Base-by-base conservation (phyloP, 2,329 filamentous ascomycete species). In the Diplodia intermedia region DNA sequence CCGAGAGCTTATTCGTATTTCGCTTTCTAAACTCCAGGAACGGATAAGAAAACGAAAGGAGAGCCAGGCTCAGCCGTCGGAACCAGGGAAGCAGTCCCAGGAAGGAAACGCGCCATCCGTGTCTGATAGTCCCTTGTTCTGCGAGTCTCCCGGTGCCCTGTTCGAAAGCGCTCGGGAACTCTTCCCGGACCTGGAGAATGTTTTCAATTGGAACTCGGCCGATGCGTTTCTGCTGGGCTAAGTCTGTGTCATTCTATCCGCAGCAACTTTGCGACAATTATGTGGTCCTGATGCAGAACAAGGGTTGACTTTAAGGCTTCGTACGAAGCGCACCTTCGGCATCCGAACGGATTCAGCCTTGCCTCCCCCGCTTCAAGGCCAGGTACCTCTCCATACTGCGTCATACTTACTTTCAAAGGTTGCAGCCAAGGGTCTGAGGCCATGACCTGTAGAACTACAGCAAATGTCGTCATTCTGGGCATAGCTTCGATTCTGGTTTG, bases 91-190 rank as follows among this genome's bases (percentile, higher is more conserved):
- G 9, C 50, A 47, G 29, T 15, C 23, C 5, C 62, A 40, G 6
- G 23, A 43, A 14, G 33, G 43, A 8, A 3, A 6, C 8, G 12
- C 18, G 14, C 15, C 26, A 15, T 15, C 50, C 2, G 20, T 11
- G 2, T 12, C 14, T 15, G 47, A 40, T 2, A 15, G 20, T 20
- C 8, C n/a, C 20, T 26, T 55, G 5, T 63, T 52, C 23, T 65
- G 50, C 50, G 62, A 40, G 20, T 65, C 62, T 23, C 62, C 62
- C 1, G 62, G 62, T 5, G 18, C 36, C 4, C 23, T 65, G 1
- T 65, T 54, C 20, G 62, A 65, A 14, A 65, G 62, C 15, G 52
- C 62, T 7, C 43, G 62, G 12, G 62, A 65, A 14, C 62, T 65
- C 6, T 65, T 65, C 26, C 62, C 52, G 23, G 62, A 55, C 31